A percentile compares a stretch with the other conserved stretches of the same genome.
Evolutionary conservation across 2,329 filamentous ascomycete species (phyloP).

Genomic region (Corynespora cassiicola): DNA sequence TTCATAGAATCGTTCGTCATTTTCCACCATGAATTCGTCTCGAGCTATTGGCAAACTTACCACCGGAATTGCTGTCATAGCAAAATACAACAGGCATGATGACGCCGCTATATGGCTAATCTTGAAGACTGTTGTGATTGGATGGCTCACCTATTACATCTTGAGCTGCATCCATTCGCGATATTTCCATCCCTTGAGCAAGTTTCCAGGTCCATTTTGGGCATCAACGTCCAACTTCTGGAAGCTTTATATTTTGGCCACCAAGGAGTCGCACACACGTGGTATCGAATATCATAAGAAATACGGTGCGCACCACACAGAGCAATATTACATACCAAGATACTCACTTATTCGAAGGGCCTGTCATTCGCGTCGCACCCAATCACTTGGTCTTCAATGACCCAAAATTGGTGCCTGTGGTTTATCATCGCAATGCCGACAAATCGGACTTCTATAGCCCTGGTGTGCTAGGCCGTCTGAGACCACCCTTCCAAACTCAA

Average conservation of each 20-base stretch:
- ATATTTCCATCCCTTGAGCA: neutral
- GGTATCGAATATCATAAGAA: slow-evolving; percentile 1
- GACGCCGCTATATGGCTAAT: too few species aligned
- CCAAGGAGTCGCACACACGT: neutral
- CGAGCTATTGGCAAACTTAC: too few species aligned
- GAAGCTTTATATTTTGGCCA: slow-evolving; percentile 2
- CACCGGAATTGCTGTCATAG: too few species aligned
- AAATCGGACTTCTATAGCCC: slow-evolving; percentile 4
- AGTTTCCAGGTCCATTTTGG: slow-evolving; percentile 2
- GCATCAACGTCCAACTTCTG: slow-evolving; percentile 2
- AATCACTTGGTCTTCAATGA: slow-evolving; percentile 1
- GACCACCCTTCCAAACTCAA: slow-evolving; percentile 1
- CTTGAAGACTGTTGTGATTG: too few species aligned
- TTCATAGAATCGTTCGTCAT: too few species aligned
- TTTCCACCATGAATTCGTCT: too few species aligned
- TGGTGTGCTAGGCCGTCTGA: slow-evolving; percentile 2
- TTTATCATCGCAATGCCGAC: slow-evolving; percentile 4
- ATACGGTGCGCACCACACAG: neutral
- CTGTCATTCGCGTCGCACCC: neutral
- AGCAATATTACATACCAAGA: neutral
- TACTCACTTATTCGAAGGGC: neutral
- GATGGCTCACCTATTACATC: too few species aligned
- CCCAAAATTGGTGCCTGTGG: neutral
- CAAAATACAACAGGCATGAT: too few species aligned
- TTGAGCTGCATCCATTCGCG: neutral